These are phyloP conservation scores for Boehmeria nivea DNA, from an alignment of 306 rosid species.

Conservation along the genomic window DNA sequence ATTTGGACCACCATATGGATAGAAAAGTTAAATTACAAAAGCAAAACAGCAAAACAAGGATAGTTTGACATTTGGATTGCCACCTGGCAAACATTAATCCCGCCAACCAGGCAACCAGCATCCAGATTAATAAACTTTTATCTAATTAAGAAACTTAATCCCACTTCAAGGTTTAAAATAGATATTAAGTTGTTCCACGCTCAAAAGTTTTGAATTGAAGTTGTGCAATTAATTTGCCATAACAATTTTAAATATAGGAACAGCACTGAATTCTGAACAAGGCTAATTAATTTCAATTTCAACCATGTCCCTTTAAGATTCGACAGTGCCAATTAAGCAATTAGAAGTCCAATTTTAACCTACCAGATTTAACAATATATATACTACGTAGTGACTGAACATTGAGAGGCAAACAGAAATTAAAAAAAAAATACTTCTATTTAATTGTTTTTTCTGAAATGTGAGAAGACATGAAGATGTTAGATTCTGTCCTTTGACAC, in stretches of 20 bases:
- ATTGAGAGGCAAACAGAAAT: not conserved
- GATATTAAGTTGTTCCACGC: not conserved
- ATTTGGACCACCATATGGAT: too few relatives aligned
- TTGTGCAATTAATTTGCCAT: not conserved
- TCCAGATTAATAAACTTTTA: not conserved
- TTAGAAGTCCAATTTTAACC: not conserved
- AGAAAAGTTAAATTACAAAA: too few relatives aligned
- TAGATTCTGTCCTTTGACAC: conserved; percentile 6
- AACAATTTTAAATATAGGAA: not conserved
- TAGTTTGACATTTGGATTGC: too few relatives aligned
- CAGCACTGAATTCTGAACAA: not conserved
- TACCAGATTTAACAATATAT: not conserved
- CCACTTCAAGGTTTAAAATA: not conserved
- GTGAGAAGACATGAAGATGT: not conserved
- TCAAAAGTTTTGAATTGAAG: not conserved
- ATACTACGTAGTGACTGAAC: not conserved
- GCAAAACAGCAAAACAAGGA: too few relatives aligned
- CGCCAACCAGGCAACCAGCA: conserved; percentile 23
- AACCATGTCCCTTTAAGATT: conserved; percentile 15
- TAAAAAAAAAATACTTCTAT: not conserved
- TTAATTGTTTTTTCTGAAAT: not conserved
- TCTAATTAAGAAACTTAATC: conserved; percentile 1
- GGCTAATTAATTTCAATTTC: not conserved
- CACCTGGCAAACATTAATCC: not conserved
- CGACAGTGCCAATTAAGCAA: conserved; percentile 1